Percentiles rank a stretch among this genome's conserved stretches.
Evolutionary conservation across 1,284 basidiomycete species (phyloP).

Genomic region (Leccinum subrobustum): DNA sequence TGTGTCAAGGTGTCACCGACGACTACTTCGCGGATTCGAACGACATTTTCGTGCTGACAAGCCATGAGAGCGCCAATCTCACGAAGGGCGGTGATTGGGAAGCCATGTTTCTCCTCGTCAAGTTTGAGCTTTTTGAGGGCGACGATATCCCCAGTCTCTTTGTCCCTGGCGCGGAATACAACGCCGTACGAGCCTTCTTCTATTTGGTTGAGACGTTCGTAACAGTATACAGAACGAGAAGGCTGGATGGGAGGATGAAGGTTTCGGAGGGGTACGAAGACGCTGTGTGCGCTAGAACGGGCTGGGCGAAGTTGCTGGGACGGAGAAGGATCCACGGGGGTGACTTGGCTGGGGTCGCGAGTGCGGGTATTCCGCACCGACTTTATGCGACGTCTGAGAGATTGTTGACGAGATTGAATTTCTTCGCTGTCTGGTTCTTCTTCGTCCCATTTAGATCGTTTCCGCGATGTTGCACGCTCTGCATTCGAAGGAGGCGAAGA

Average conservation of each 20-base stretch:
- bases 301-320: constrained; percentile 13
- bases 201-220: constrained; percentile 95
- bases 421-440: constrained; percentile 43
- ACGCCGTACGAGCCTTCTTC: constrained; percentile 99
- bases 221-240: constrained; percentile 89
- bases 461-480: constrained; percentile 41
- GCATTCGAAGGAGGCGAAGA: constrained; percentile 6
- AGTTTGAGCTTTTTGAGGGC: constrained; percentile 98
- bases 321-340: constrained; percentile 16
- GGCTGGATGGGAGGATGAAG: constrained; percentile 74
- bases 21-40: constrained; percentile 93
- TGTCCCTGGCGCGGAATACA: constrained; percentile 93
- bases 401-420: constrained; percentile 31
- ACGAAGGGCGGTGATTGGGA: constrained; percentile 94
- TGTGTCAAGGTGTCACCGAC: constrained; percentile 99
- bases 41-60: constrained; percentile 92
- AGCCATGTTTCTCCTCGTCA: constrained; percentile 96
- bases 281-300: constrained; percentile 44
- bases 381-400: constrained; percentile 50
- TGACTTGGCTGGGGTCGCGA: constrained; percentile 13
- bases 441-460: constrained; percentile 73
- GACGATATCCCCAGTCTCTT: constrained; percentile 91
- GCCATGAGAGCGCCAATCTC: constrained; percentile 95
- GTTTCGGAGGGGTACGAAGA: constrained; percentile 73
- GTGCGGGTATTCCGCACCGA: constrained; percentile 23